Conservation (phyloP, 768 basidiomycete genomes). For the Tulasnella sp. region DNA sequence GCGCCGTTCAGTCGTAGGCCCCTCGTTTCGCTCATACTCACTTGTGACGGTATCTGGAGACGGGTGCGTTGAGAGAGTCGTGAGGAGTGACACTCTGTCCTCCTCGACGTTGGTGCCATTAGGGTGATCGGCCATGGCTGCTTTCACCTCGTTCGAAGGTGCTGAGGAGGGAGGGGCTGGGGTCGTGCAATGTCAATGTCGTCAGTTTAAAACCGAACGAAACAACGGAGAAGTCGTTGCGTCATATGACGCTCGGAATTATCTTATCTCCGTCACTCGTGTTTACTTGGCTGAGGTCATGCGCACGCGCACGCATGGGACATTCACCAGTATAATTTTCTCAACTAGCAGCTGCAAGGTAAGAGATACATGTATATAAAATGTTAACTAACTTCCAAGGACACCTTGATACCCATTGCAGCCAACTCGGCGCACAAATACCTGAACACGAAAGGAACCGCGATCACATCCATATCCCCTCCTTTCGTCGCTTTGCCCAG, state of each 20-base stretch:
- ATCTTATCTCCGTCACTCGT: neutral
- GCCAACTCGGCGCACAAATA: conserved; percentile 95
- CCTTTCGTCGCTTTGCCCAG: conserved; percentile 63
- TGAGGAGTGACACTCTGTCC: conserved; percentile 54
- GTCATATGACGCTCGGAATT: neutral
- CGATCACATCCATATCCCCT: conserved; percentile 90
- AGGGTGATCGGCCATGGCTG: neutral
- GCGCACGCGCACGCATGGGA: neutral
- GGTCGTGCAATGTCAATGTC: conserved; percentile 5
- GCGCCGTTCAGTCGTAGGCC: neutral
- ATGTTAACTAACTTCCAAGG: conserved; percentile 54
- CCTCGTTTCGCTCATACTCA: conserved; percentile 42
- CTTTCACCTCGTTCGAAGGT: neutral
- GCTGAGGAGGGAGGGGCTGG: neutral
- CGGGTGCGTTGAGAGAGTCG: conserved; percentile 55
- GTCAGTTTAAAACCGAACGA: conserved; percentile 11
- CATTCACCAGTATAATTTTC: neutral
- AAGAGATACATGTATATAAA: neutral
- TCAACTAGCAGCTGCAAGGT: neutral
- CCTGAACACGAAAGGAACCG: conserved; percentile 92
- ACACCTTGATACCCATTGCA: conserved; percentile 96
- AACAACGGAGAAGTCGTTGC: neutral
- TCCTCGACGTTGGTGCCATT: conserved; percentile 36
- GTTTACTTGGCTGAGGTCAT: neutral
- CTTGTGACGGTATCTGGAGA: conserved; percentile 77